Conservation (phyloP, 345 rosid genomes). For the Eucalyptus marginata region DNA sequence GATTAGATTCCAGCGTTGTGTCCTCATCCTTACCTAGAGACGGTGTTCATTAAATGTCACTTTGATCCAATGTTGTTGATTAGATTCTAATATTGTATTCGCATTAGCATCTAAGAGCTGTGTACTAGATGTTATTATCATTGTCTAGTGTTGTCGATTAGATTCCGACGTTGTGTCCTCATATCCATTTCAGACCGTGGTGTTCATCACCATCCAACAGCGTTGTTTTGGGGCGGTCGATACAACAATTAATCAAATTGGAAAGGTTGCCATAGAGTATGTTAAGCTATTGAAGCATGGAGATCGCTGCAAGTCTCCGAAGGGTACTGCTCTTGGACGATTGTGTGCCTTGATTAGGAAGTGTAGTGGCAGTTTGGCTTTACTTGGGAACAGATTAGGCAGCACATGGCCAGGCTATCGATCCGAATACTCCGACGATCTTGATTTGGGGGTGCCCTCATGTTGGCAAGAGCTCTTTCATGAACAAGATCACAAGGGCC, state of each 20-base stretch:
- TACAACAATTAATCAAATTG: slow-evolving; percentile 33
- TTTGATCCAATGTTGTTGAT: too few relatives aligned
- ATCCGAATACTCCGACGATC: slow-evolving; percentile 64
- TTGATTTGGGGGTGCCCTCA: slow-evolving; percentile 87
- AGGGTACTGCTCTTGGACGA: slow-evolving; percentile 72
- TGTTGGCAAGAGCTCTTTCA: slow-evolving; percentile 92
- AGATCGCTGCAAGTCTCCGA: slow-evolving; percentile 55
- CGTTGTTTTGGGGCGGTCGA: slow-evolving; percentile 38
- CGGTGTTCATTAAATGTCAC: too few relatives aligned
- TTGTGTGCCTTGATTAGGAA: slow-evolving; percentile 65
- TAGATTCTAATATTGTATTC: too few relatives aligned
- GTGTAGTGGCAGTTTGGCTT: slow-evolving; percentile 63
- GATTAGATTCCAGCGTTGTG: accelerated
- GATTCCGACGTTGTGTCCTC: accelerated
- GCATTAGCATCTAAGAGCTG: too few relatives aligned
- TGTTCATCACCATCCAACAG: too few relatives aligned
- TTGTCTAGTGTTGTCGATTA: too few relatives aligned
- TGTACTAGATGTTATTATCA: too few relatives aligned
- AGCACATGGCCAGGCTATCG: slow-evolving; percentile 91
- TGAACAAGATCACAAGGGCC: slow-evolving; percentile 83
- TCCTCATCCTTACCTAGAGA: too few relatives aligned
- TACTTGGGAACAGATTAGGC: slow-evolving; percentile 68
- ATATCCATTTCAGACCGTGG: too few relatives aligned
- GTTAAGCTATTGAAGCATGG: slow-evolving; percentile 65
- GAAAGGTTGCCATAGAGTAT: slow-evolving; percentile 45